These are phyloP conservation scores for Yarrowia keelungensis DNA, from an alignment of 805 yeast species.

Conservation along the genomic window DNA sequence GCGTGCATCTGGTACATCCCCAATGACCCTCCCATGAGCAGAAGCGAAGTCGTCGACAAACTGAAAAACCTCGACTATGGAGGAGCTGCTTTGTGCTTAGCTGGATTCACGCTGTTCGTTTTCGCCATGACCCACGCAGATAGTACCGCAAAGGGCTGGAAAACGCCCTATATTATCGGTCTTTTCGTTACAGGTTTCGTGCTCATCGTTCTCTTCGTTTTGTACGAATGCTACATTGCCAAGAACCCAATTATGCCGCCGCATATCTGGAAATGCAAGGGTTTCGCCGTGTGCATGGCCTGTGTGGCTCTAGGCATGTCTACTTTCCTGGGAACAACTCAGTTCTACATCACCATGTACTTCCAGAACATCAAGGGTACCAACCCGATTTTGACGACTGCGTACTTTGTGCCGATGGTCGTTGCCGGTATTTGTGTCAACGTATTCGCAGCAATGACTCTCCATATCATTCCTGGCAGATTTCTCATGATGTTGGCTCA, in stretches of 20 bases:
- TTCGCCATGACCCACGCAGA: slow-evolving; percentile 57
- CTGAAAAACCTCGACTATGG: slow-evolving; percentile 52
- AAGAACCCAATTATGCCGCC: slow-evolving; percentile 58
- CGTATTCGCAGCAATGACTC: slow-evolving; percentile 56
- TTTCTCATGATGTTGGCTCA: slow-evolving; percentile 51
- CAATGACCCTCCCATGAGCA: slow-evolving; percentile 46
- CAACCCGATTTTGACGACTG: slow-evolving; percentile 54
- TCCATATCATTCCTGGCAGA: slow-evolving; percentile 56
- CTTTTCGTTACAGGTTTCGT: slow-evolving; percentile 53
- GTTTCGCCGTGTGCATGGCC: slow-evolving; percentile 54
- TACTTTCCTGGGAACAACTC: slow-evolving; percentile 53
- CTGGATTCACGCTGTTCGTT: slow-evolving; percentile 54
- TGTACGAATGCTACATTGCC: slow-evolving; percentile 54
- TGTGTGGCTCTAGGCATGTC: slow-evolving; percentile 54
- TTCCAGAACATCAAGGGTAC: slow-evolving; percentile 54
- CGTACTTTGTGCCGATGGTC: slow-evolving; percentile 56
- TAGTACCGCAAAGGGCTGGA: slow-evolving; percentile 55
- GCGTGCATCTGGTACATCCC: slow-evolving; percentile 51
- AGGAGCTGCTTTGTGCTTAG: slow-evolving; percentile 55
- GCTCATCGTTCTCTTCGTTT: slow-evolving; percentile 49
- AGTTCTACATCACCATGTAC: slow-evolving; percentile 54
- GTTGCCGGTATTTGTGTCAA: slow-evolving; percentile 55
- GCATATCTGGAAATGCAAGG: slow-evolving; percentile 52
- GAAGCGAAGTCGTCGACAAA: slow-evolving; percentile 46
- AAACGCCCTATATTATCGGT: slow-evolving; percentile 57